Percentiles rank a stretch among this genome's conserved stretches.
Conservation (phyloP, 306 rosid species). For the Ammopiptanthus mongolicus region DNA sequence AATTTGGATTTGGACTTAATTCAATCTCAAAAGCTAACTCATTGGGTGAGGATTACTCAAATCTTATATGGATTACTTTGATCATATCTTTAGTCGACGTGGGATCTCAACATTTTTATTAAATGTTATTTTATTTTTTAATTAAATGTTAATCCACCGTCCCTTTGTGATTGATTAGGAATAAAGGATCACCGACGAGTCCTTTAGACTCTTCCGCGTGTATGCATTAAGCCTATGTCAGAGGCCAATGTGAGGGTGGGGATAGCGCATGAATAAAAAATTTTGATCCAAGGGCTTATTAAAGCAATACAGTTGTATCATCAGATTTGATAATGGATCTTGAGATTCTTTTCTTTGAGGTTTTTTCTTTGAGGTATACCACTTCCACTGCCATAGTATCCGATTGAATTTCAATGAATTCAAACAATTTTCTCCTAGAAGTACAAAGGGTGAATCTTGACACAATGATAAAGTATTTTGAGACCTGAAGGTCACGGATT, state of each 20-base stretch:
- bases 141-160: conserved; percentile 16
- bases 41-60: no score
- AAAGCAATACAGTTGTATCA: conserved; percentile 18
- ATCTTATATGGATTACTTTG: no score
- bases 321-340: conserved; percentile 2
- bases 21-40: no score
- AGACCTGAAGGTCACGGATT: no score
- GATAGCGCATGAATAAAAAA: not conserved
- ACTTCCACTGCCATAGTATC: not conserved
- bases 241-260: conserved; percentile 29
- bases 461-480: no score
- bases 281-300: not conserved
- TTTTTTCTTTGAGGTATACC: not conserved
- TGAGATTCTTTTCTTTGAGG: not conserved
- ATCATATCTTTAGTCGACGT: no score
- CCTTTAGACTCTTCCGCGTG: conserved; percentile 33
- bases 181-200: conserved; percentile 37
- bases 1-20: no score
- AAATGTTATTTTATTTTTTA: not conserved
- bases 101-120: no score
- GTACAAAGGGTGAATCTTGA: no score
- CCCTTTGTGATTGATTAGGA: conserved; percentile 24
- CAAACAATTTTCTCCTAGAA: no score
- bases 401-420: not conserved
- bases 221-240: conserved; percentile 19